phyloP scores from a whole-genome alignment of 805 yeast species.

The Zygosaccharomyces rouxii region DNA sequence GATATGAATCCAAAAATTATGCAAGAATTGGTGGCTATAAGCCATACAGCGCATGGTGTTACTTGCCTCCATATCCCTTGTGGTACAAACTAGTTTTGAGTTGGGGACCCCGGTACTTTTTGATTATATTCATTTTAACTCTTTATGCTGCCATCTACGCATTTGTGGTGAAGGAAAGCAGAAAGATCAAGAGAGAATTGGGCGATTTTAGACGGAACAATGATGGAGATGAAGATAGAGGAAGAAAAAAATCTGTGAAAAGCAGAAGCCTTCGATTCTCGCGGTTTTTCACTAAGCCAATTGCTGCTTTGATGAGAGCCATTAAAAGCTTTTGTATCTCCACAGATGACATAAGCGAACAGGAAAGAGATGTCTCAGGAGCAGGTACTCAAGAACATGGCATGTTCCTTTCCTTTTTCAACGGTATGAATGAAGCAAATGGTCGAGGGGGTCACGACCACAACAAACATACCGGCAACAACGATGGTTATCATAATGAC shows the following conservation, averaged over 20 bases:
- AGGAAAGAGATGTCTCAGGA: neutral
- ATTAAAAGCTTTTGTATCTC: slow-evolving; percentile 18
- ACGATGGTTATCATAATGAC: neutral
- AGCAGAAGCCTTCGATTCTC: neutral
- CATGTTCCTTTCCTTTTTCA: neutral
- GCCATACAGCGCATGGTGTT: slow-evolving; percentile 72
- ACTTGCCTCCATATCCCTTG: slow-evolving; percentile 62
- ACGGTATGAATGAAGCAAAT: neutral
- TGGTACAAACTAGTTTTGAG: slow-evolving; percentile 73
- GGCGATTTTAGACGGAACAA: slow-evolving; percentile 25
- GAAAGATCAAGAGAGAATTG: slow-evolving; percentile 41
- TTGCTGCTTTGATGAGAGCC: slow-evolving; percentile 10
- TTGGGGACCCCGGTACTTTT: slow-evolving; percentile 76
- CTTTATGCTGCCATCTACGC: slow-evolving; percentile 69
- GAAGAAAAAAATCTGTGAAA: slow-evolving; percentile 2
- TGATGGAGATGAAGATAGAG: slow-evolving; percentile 4
- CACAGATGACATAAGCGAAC: neutral
- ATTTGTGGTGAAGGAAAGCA: slow-evolving; percentile 63
- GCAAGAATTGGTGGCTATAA: slow-evolving; percentile 47
- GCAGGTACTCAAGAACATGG: slow-evolving; percentile 1
- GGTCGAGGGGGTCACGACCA: neutral
- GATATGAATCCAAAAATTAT: slow-evolving; percentile 18
- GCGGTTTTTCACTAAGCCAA: slow-evolving; percentile 8
- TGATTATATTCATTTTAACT: slow-evolving; percentile 55
- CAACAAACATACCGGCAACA: neutral